Percentiles rank a stretch among this genome's conserved stretches.
Conservation (phyloP, 2,329 filamentous ascomycete genomes). For the Alternaria sp. region DNA sequence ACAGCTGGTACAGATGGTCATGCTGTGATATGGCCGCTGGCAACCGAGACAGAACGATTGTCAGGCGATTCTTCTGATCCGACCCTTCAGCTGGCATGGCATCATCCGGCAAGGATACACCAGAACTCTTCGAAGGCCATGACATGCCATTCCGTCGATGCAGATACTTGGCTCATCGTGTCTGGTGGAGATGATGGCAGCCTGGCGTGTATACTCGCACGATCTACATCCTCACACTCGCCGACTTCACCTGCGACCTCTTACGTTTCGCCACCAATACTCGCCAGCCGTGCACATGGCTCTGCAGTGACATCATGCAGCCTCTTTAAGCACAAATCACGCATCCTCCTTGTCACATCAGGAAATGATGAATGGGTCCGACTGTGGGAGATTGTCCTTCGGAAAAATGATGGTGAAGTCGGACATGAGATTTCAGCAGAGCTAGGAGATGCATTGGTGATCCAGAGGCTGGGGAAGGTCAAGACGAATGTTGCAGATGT, state of each 20-base stretch:
- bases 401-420: not conserved
- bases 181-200: constrained; percentile 92
- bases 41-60: constrained; percentile 19
- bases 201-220: constrained; percentile 61
- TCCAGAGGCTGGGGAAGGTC: constrained; percentile 43
- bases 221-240: not conserved
- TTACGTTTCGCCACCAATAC: constrained; percentile 35
- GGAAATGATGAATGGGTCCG: constrained; percentile 61
- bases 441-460: constrained; percentile 29
- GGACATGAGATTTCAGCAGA: not conserved
- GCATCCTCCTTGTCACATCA: constrained; percentile 44
- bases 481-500: constrained; percentile 65
- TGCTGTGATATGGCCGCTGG: constrained; percentile 68
- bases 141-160: constrained; percentile 42
- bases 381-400: constrained; percentile 53
- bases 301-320: constrained; percentile 72
- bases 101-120: constrained; percentile 63
- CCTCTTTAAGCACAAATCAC: constrained; percentile 36
- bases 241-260: constrained; percentile 29
- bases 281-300: constrained; percentile 71
- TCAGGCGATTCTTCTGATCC: not conserved
- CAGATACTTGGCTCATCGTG: constrained; percentile 62
- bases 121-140: constrained; percentile 80
- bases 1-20: constrained; percentile 86
- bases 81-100: constrained; percentile 42